Percentiles rank a stretch among this genome's conserved stretches.
phyloP scores from a whole-genome alignment of 495 filamentous ascomycete genomes.

The Daldinia loculata region DNA sequence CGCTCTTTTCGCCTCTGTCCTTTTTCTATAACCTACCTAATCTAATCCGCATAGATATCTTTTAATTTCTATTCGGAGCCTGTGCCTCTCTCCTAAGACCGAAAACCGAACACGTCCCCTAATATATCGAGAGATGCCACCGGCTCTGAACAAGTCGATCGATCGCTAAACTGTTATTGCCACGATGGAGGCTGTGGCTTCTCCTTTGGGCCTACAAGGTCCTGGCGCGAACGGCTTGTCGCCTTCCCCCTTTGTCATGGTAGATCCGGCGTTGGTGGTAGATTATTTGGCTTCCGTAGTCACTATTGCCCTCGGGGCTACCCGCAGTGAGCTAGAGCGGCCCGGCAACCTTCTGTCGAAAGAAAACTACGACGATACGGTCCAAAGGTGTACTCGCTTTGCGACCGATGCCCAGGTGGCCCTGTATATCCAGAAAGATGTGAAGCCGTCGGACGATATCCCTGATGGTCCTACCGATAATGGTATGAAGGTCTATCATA shows the following conservation, averaged over 20 bases:
- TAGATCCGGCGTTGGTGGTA: constrained; percentile 67
- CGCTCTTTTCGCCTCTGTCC: constrained; percentile 37
- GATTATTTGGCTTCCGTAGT: constrained; percentile 82
- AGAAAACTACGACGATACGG: constrained; percentile 73
- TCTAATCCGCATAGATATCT: constrained; percentile 33
- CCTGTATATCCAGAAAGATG: constrained; percentile 89
- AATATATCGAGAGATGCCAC: constrained; percentile 40
- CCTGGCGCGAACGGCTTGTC: constrained; percentile 55
- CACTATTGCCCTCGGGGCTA: constrained; percentile 85
- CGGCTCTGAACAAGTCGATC: constrained; percentile 29
- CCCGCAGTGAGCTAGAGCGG: constrained; percentile 77
- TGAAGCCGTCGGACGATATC: constrained; percentile 55
- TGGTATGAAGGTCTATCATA: constrained; percentile 33
- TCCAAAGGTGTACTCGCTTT: constrained; percentile 87
- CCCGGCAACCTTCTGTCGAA: constrained; percentile 83
- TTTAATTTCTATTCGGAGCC: constrained; percentile 25
- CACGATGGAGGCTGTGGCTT: constrained; percentile 59
- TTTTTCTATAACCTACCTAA: constrained; percentile 9
- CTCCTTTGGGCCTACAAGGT: constrained; percentile 52
- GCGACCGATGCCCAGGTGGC: constrained; percentile 85
- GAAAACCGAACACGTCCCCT: constrained; percentile 20
- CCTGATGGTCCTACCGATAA: constrained; percentile 48
- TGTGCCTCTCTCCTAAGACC: constrained; percentile 29
- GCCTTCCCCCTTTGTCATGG: constrained; percentile 53
- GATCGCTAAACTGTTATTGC: constrained; percentile 35